Base-by-base conservation (phyloP, 352 stramenopile species). In the Phytophthora europaea region DNA sequence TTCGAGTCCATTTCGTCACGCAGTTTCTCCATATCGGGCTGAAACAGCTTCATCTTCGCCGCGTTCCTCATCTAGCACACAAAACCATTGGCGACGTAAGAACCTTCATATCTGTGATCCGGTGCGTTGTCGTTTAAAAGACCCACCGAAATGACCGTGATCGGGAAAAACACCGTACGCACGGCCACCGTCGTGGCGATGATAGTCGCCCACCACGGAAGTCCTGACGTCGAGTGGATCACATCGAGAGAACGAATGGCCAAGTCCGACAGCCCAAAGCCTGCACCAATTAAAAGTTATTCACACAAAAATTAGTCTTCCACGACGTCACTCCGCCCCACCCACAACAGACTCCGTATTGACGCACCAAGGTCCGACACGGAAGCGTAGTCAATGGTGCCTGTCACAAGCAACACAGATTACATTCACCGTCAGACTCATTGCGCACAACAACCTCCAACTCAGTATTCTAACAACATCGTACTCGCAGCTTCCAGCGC, bases 181-280 rank as follows among this genome's bases (percentile, higher is more conserved):
- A 94, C 85, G 18, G 79, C 76, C 67, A 97, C 72, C n/a, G 90
- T 97, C 45, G 88, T 93, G 15, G 82, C 87, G 16, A 95, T 82
- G 66, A 97, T 92, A 3, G 92, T 97, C 18, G 85, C 87, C 92
- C 90, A 97, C 92, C 90, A 97, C 23, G 89, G 89, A 45, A 97
- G 66, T n/a, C 88, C 89, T 20, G 90, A 94, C 16, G 88, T 94
- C 26, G 76, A 58, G 66, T 97, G 92, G 56, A 96, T 84, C 20
- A 86, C 43, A 63, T 95, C 88, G 31, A 97, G 78, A 36, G 85
- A 78, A 26, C 79, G 87, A 53, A 96, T 90, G 12, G 90, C 88
- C 3, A 95, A 65, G 65, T 94, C 88, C 58, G 88, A 89, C 13
- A 96, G 67, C 12, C 76, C 80, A 65, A 89, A 95, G 53, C 85